Percentiles rank a stretch among this genome's conserved stretches.
phyloP scores from a whole-genome alignment of 139 green algal species.

The Limnomonas spitsbergensis region DNA sequence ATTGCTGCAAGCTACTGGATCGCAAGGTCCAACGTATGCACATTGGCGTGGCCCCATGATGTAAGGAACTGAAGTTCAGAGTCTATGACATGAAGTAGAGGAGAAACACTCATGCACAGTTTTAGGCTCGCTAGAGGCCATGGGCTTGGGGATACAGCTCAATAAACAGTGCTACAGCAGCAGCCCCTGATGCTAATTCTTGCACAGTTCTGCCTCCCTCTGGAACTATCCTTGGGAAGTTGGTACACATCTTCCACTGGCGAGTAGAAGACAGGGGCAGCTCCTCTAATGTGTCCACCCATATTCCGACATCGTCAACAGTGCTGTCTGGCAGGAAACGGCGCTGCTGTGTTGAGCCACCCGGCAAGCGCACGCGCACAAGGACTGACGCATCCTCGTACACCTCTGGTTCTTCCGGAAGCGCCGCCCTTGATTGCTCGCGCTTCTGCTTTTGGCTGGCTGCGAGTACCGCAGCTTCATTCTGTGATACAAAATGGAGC shows the following conservation, averaged over 20 bases:
- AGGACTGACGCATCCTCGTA: not conserved
- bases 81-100: too few relatives aligned
- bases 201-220: not conserved
- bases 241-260: not conserved
- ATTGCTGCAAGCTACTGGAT: too few relatives aligned
- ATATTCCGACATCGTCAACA: not conserved
- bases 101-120: too few relatives aligned
- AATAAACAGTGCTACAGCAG: conserved; percentile 4
- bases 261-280: not conserved
- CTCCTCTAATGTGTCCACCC: conserved; percentile 3
- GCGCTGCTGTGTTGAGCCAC: not conserved
- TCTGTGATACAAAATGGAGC: not conserved
- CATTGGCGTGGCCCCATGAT: too few relatives aligned
- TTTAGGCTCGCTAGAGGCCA: too few relatives aligned
- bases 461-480: not conserved
- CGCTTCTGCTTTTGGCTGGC: not conserved
- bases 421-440: not conserved
- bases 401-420: not conserved
- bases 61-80: too few relatives aligned
- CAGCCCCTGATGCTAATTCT: not conserved
- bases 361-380: not conserved
- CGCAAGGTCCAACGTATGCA: too few relatives aligned
- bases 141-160: too few relatives aligned
- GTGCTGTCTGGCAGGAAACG: not conserved
- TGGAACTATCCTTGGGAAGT: not conserved